These are phyloP conservation scores for Diplocarpon mali DNA, from an alignment of 2,329 filamentous ascomycete species.

Conservation along the genomic window DNA sequence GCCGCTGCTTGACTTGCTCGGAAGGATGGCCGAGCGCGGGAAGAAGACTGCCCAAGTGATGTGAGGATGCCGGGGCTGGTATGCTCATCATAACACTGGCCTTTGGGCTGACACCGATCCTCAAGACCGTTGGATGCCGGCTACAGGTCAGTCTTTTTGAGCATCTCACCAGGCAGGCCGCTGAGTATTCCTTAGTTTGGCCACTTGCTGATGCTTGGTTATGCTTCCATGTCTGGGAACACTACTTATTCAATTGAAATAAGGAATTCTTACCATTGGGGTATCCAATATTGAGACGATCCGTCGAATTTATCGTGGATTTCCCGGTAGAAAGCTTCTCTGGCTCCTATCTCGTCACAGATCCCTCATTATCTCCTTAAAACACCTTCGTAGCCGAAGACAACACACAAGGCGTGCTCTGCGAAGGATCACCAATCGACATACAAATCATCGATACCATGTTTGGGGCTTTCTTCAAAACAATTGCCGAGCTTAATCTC, in stretches of 20 bases:
- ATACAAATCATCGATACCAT: conserved; percentile 33
- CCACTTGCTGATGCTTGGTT: conserved; percentile 33
- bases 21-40: conserved; percentile 28
- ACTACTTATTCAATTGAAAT: conserved; percentile 29
- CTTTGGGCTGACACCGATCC: conserved; percentile 28
- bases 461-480: conserved; percentile 26
- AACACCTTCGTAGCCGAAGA: conserved; percentile 24
- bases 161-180: not conserved
- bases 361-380: conserved; percentile 31
- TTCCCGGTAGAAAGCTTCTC: conserved; percentile 26
- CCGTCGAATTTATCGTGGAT: conserved; percentile 27
- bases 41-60: conserved; percentile 24
- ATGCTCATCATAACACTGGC: conserved; percentile 27
- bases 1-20: conserved; percentile 32
- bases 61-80: conserved; percentile 26
- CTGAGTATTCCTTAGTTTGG: conserved; percentile 24
- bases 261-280: conserved; percentile 21
- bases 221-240: conserved; percentile 31
- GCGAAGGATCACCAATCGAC: conserved; percentile 37
- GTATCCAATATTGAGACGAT: conserved; percentile 26
- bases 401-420: conserved; percentile 26
- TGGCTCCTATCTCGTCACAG: conserved; percentile 26
- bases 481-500: too few species aligned
- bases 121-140: conserved; percentile 26
- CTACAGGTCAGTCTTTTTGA: conserved; percentile 18